Conservation (phyloP, 176 grass and related monocot genomes). For the Chloris gayana region DNA sequence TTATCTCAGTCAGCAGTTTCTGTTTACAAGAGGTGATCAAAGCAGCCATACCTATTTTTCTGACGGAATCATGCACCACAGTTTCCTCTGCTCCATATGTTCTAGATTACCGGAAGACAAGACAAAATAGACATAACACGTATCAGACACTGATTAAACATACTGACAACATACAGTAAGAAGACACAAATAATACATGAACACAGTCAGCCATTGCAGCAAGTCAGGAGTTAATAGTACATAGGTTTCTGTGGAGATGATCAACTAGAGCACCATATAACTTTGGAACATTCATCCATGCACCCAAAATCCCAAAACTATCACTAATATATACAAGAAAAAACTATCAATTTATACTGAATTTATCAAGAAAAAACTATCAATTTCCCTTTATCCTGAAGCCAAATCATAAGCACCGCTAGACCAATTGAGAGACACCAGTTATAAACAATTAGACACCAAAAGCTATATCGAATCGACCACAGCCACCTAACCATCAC, state of each 20-base stretch:
- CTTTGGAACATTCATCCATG: neutral
- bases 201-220: no score
- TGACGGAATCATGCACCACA: slow-evolving; percentile 44
- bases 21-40: slow-evolving; percentile 42
- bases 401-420: neutral
- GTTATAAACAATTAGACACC: neutral
- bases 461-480: neutral
- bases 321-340: no score
- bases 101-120: slow-evolving; percentile 63
- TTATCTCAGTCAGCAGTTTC: slow-evolving; percentile 27
- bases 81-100: slow-evolving; percentile 51
- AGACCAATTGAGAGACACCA: neutral
- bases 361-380: neutral
- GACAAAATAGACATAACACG: slow-evolving; percentile 51
- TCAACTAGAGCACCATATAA: neutral
- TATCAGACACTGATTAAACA: slow-evolving; percentile 57
- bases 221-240: slow-evolving; percentile 13
- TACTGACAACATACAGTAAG: slow-evolving; percentile 30
- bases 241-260: slow-evolving; percentile 45
- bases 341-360: no score
- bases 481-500: neutral
- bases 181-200: slow-evolving; percentile 26
- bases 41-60: slow-evolving; percentile 59
- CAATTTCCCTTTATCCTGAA: neutral
- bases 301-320: neutral